Evolutionary conservation across 1,284 basidiomycete genomes (phyloP).

Genomic region (Ustilago lituana): DNA sequence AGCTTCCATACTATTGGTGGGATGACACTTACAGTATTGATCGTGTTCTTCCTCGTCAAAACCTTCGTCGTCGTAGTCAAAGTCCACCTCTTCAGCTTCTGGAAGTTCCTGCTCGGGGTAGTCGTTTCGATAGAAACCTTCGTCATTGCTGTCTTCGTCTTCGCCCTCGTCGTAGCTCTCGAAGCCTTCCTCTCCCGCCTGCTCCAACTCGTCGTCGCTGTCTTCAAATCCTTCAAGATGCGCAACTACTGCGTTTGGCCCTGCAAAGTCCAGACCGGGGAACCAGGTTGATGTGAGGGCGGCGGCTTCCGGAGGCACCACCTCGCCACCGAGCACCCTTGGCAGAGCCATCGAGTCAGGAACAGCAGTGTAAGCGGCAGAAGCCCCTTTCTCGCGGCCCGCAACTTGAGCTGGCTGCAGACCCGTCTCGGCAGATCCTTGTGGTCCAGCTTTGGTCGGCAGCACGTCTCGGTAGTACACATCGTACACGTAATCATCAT

Average conservation of each 20-base stretch:
- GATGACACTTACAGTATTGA: constrained; percentile 40
- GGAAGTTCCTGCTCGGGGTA: constrained; percentile 61
- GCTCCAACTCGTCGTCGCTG: constrained; percentile 41
- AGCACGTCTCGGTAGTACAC: constrained; percentile 61
- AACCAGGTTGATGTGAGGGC: constrained; percentile 21
- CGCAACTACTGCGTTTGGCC: constrained; percentile 32
- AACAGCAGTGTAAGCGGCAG: constrained; percentile 25
- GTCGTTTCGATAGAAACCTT: constrained; percentile 65
- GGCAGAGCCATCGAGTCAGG: constrained; percentile 35
- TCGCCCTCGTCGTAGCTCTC: constrained; percentile 59
- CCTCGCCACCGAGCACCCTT: constrained; percentile 39
- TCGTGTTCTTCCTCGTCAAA: constrained; percentile 40
- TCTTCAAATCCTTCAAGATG: constrained; percentile 38
- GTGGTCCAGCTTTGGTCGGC: constrained; percentile 37
- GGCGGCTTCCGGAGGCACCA: constrained; percentile 28
- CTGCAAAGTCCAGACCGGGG: constrained; percentile 34
- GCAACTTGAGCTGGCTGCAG: constrained; percentile 37
- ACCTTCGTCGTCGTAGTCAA: constrained; percentile 41
- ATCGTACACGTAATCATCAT: constrained; percentile 63
- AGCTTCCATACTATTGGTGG: too few relatives aligned
- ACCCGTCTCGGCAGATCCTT: constrained; percentile 33
- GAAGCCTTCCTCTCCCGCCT: constrained; percentile 35
- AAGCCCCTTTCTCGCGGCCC: constrained; percentile 37
- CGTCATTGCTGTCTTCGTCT: constrained; percentile 65
- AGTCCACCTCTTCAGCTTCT: constrained; percentile 54